A percentile compares a stretch with the other conserved stretches of the same genome.
phyloP scores from a whole-genome alignment of 352 stramenopile genomes.

The Pelagophyceae sp. region DNA sequence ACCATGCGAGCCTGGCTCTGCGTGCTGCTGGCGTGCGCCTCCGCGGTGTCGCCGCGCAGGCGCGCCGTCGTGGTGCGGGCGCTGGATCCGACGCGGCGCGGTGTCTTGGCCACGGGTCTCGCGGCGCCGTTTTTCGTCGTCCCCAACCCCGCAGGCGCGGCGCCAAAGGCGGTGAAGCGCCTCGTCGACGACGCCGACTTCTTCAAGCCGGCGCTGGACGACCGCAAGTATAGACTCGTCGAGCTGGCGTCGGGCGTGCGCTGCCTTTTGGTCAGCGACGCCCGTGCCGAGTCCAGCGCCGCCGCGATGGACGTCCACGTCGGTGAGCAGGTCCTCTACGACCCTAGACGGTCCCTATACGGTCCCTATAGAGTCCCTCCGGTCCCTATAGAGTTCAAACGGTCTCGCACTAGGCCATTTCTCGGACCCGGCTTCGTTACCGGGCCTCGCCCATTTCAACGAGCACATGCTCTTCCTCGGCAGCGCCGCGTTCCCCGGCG shows the following conservation, averaged over 20 bases:
- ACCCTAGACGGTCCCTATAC: too few relatives aligned
- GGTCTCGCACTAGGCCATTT: conserved; percentile 34
- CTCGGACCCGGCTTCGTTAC: conserved; percentile 46
- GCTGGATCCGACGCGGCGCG: background rate
- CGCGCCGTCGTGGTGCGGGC: too few relatives aligned
- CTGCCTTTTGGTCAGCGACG: conserved; percentile 73
- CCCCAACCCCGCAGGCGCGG: too few relatives aligned
- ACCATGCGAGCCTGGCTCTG: too few relatives aligned
- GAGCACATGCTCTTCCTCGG: conserved; percentile 97
- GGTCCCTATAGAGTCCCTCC: conserved; percentile 35
- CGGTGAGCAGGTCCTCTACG: conserved; percentile 66
- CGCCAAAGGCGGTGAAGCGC: background rate
- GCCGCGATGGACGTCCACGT: conserved; percentile 89
- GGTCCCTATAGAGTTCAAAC: background rate
- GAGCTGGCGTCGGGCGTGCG: background rate
- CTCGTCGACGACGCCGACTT: background rate
- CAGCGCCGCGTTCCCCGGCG: conserved; percentile 85
- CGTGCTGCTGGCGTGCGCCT: too few relatives aligned
- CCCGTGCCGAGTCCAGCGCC: conserved; percentile 74
- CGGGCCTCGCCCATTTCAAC: conserved; percentile 57
- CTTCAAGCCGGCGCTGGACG: background rate
- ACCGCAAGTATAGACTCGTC: background rate
- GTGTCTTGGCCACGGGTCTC: background rate
- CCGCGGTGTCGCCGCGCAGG: too few relatives aligned
- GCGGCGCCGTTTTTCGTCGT: background rate